These are phyloP conservation scores for Atkinsonella hypoxylon DNA, from an alignment of 2,329 filamentous ascomycete species.

Conservation along the genomic window DNA sequence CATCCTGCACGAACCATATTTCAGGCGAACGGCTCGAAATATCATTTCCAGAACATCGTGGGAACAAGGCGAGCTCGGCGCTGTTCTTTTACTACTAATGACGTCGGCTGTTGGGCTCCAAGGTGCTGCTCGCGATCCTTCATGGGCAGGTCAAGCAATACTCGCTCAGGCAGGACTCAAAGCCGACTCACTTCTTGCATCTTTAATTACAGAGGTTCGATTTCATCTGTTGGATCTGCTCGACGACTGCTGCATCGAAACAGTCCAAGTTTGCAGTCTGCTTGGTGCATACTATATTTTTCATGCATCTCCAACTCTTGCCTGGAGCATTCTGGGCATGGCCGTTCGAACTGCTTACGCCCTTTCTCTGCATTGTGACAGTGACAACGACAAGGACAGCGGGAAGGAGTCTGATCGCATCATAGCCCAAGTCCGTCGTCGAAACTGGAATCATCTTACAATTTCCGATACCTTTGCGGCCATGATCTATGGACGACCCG, in stretches of 20 bases:
- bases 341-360: conserved; percentile 10
- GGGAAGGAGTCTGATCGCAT: conserved; percentile 2
- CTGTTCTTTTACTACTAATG: conserved; percentile 7
- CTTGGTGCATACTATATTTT: conserved; percentile 3
- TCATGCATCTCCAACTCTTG: conserved; percentile 4
- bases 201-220: conserved; percentile 1
- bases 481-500: conserved; percentile 18
- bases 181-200: background rate
- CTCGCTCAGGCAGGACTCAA: conserved; percentile 2
- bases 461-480: conserved; percentile 18
- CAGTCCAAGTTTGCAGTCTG: conserved; percentile 3
- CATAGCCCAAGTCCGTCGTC: conserved; percentile 14
- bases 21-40: conserved; percentile 4
- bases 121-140: conserved; percentile 9
- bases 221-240: conserved; percentile 3
- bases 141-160: conserved; percentile 9
- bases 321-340: conserved; percentile 7
- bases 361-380: conserved; percentile 10
- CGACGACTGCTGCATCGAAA: conserved; percentile 5
- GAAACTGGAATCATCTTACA: conserved; percentile 19
- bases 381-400: conserved; percentile 1
- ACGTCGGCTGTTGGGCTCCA: conserved; percentile 9
- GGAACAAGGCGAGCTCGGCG: conserved; percentile 7
- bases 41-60: conserved; percentile 7
- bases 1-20: conserved; percentile 11